Base-by-base conservation (phyloP, 345 rosid species). In the Aquilaria yunnanensis region DNA sequence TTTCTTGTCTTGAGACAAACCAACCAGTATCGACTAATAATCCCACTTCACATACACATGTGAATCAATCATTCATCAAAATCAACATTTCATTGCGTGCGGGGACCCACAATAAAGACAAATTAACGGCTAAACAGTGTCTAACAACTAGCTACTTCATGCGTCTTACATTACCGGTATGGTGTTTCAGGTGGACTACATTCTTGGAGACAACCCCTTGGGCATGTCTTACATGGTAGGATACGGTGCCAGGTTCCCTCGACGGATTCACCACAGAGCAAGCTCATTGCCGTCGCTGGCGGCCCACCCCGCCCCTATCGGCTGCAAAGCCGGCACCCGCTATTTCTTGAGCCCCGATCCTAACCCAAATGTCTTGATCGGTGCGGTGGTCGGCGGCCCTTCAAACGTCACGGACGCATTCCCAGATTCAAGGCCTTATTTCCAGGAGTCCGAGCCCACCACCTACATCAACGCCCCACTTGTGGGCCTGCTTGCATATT, bases 141-240 rank as follows among this genome's bases (percentile, higher is more conserved):
- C 59, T 46, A 23, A 23, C 23, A 23, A 0, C 23, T 23, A 23
- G 23, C 23, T 23, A 23, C 23, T 14, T 41, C 10, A 32, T 1
- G 10, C 23, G 10, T 52, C n/a, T 23, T 23, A 23, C 23, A 9
- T 4, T 47, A 9, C 41, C 13, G 46, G n/a, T 14, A 10, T 34
- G 46, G 32, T 8, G 57, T 34, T 33, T 58, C 82, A 93, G 85
- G 99, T 93, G 74, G 95, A 95, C 83, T 95, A 95, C 65, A 87
- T 95, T 48, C 77, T 95, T 2, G 99, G 99, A 34, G 96, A 91
- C 56, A 95, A 95, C 57, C 97, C 99, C 2, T 48, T 83, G 66
- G 64, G 83, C 63, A 80, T 89, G 80, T 95, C 97, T 10, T 95
- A 91, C 87, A 95, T 95, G 96, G 99, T 95, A 31, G 99, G 93